Percentiles rank a stretch among this genome's conserved stretches.
phyloP scores from a whole-genome alignment of 768 basidiomycete genomes.

The Lentinula sp. region DNA sequence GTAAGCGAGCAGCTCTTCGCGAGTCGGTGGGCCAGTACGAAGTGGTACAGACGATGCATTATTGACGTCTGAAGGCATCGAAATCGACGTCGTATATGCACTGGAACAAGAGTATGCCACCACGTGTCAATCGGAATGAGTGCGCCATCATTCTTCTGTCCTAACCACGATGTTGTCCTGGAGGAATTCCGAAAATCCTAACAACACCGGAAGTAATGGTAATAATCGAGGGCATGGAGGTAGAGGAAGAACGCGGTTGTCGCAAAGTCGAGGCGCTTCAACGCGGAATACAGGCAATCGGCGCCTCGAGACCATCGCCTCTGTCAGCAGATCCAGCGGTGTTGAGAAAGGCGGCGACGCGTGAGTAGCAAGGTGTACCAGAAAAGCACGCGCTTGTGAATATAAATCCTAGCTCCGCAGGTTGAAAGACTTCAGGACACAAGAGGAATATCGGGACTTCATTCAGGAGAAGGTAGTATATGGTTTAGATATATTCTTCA shows the following conservation, averaged over 20 bases:
- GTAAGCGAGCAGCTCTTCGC: conserved; percentile 55
- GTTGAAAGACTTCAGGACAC: conserved; percentile 47
- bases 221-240: conserved; percentile 5
- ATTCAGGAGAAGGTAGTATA: conserved; percentile 56
- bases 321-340: conserved; percentile 73
- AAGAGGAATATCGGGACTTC: conserved; percentile 63
- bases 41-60: conserved; percentile 26
- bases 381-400: conserved; percentile 18
- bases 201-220: neutral
- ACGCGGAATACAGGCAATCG: conserved; percentile 12
- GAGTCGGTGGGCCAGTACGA: conserved; percentile 59
- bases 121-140: neutral
- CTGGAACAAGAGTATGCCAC: neutral
- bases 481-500: neutral
- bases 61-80: neutral
- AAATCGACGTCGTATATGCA: neutral
- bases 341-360: conserved; percentile 68
- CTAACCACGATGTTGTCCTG: neutral
- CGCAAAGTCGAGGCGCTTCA: conserved; percentile 8
- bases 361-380: conserved; percentile 35
- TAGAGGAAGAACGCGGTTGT: conserved; percentile 7
- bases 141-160: neutral
- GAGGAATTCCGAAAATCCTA: neutral
- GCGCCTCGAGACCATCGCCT: conserved; percentile 62
- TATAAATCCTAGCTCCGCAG: conserved; percentile 33